Evolutionary conservation across 2,329 filamentous ascomycete species (phyloP).

Genomic region (Apiospora pterosperma): DNA sequence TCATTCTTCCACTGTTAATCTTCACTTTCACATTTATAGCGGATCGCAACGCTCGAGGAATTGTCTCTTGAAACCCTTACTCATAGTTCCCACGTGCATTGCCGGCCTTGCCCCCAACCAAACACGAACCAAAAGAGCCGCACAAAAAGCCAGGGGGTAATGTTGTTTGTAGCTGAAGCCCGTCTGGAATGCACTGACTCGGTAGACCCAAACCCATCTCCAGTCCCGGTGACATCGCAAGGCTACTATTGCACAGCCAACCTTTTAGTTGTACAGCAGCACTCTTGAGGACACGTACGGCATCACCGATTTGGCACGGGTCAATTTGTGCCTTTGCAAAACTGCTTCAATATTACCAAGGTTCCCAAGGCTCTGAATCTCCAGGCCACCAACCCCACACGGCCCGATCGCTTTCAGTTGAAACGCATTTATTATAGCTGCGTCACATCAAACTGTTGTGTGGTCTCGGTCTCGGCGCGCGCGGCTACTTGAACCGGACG

Average conservation of each 20-base stretch:
- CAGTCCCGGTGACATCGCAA: background rate
- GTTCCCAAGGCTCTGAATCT: background rate
- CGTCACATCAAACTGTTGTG: background rate
- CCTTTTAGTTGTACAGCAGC: background rate
- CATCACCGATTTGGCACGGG: background rate
- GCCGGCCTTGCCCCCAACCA: background rate
- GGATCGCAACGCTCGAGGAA: background rate
- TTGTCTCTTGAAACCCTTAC: background rate
- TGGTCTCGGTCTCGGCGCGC: background rate
- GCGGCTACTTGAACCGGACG: background rate
- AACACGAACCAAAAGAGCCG: background rate
- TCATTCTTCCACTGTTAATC: background rate
- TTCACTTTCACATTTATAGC: background rate
- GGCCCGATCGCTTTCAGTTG: slow-evolving; percentile 1
- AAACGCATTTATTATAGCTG: background rate
- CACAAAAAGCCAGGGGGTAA: background rate
- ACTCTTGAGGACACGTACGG: background rate
- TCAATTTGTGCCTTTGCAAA: background rate
- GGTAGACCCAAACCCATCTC: background rate
- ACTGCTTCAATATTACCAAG: background rate
- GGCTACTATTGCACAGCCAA: background rate
- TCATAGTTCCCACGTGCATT: background rate
- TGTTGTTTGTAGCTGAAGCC: background rate
- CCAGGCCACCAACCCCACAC: background rate
- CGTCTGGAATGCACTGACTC: background rate